phyloP scores from a whole-genome alignment of 2,329 filamentous ascomycete species.

The Colletotrichum karsti region DNA sequence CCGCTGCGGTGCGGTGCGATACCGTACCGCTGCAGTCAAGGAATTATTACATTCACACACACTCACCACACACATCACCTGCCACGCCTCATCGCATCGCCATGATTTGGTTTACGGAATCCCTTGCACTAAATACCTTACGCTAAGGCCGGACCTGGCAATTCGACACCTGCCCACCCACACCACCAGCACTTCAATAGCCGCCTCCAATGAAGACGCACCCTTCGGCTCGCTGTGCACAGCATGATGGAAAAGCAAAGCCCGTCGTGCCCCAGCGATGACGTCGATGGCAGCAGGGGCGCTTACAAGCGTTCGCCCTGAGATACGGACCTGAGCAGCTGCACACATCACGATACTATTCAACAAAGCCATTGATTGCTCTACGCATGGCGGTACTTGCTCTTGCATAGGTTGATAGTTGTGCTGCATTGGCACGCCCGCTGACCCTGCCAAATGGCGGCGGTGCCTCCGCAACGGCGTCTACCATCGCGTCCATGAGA shows the following conservation, averaged over 20 bases:
- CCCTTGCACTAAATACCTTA: neutral
- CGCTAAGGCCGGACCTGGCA: neutral
- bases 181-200: slow-evolving; percentile 1
- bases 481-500: neutral
- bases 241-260: slow-evolving; percentile 1
- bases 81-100: neutral
- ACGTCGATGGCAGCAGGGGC: slow-evolving; percentile 5
- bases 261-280: slow-evolving; percentile 3
- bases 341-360: neutral
- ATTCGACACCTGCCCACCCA: neutral
- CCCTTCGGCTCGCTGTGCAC: neutral
- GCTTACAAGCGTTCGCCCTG: neutral
- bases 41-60: neutral
- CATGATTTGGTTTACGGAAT: no score
- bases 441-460: neutral
- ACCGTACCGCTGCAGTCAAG: slow-evolving; percentile 18
- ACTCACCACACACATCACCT: neutral
- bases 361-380: no score
- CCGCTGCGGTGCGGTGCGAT: slow-evolving; percentile 11
- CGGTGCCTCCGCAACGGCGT: neutral
- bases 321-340: neutral
- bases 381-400: no score
- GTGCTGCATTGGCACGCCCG: no score
- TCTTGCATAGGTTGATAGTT: no score
- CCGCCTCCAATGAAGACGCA: slow-evolving; percentile 19